Evolutionary conservation across 1,284 basidiomycete species (phyloP), one percentile per base, ranked within the genome.

Genomic region (Trametes sp.): DNA sequence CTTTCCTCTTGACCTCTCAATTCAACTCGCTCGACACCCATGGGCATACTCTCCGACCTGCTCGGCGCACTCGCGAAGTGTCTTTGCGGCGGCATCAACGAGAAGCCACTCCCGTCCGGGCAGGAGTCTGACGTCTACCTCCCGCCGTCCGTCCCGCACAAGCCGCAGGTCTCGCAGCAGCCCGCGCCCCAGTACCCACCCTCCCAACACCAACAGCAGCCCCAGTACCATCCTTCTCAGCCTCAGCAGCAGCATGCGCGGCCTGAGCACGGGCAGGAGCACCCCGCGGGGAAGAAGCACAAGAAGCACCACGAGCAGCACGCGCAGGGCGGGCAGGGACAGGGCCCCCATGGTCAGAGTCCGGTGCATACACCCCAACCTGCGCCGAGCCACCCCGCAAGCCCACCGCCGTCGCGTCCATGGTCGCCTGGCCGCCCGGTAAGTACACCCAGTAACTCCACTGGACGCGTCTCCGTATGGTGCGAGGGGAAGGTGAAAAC

Each of bases 51-150:
- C 21, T 59, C 45, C 31, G 62, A 59, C 28, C 23, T 74, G 31
- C 31, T 70, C 48, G 60, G 65, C 36, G 70, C 64, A 13, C 52
- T 76, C 5, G 35, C 68, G 45, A 71, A 69, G 44, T 66, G 69
- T 23, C 64, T 76, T 35, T 74, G 74, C 49, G 67, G 61, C 2
- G 61, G 66, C 49, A 54, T 58, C 29, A 54, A 67, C 35, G 54
- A 67, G 38, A 62, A 70, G 52, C 55, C 63, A 46, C 51, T 41
- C 33, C 52, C 55, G 38, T 57, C 57, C 21, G 65, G 56, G 44
- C 48, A 55, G 33, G 51, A 53, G 38, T 57, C 61, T 28, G 60
- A 71, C 52, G 57, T 65, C 44, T 62, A 64, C 61, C 36, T 63
- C 49, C 61, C 61, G 26, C 59, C 71, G 28, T 50, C 66, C 59